Percentiles rank a stretch among this genome's conserved stretches.
phyloP scores from a whole-genome alignment of 805 yeast genomes.

The Nakazawaea laoshanensis region DNA sequence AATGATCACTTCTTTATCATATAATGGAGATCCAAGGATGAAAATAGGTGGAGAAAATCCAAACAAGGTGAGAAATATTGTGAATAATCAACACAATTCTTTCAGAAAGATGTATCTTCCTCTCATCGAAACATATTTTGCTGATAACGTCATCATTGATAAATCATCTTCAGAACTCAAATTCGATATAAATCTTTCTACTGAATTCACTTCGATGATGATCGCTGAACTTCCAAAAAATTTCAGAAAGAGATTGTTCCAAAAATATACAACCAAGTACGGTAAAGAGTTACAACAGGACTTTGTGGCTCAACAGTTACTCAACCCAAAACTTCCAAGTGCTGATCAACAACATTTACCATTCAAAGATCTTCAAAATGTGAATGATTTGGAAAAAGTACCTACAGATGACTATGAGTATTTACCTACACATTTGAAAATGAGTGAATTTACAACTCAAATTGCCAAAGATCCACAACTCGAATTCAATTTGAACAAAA shows the following conservation, averaged over 20 bases:
- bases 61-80: constrained; percentile 78
- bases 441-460: constrained; percentile 25
- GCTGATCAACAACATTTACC: constrained; percentile 12
- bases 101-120: constrained; percentile 76
- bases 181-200: constrained; percentile 22
- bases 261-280: constrained; percentile 15
- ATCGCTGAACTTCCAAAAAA: constrained; percentile 40
- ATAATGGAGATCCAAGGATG: constrained; percentile 87
- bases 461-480: constrained; percentile 36
- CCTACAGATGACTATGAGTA: constrained; percentile 26
- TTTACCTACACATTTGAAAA: constrained; percentile 17
- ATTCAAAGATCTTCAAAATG: constrained; percentile 19
- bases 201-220: constrained; percentile 29
- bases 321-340: constrained; percentile 10
- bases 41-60: constrained; percentile 88
- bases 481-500: constrained; percentile 23
- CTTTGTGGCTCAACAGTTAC: constrained; percentile 18
- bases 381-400: constrained; percentile 14
- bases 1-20: constrained; percentile 73
- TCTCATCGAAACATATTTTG: constrained; percentile 33
- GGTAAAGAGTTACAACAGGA: constrained; percentile 20
- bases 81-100: constrained; percentile 58
- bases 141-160: constrained; percentile 18
- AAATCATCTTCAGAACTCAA: constrained; percentile 14
- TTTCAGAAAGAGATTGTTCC: constrained; percentile 34